phyloP scores from a whole-genome alignment of 768 basidiomycete genomes.

The Boletus rufocinnamomeus region DNA sequence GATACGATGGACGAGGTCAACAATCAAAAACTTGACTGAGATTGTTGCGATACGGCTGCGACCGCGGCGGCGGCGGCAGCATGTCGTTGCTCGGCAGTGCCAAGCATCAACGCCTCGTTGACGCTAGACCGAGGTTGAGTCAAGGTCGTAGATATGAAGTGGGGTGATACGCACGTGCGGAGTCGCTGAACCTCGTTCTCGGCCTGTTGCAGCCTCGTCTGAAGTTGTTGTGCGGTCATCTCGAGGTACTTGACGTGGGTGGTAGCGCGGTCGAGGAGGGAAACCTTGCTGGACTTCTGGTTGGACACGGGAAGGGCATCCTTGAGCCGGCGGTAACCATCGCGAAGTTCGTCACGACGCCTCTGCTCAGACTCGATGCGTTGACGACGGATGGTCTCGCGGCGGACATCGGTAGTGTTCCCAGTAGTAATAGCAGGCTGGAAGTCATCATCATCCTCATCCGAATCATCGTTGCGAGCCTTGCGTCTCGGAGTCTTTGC shows the following conservation, averaged over 20 bases:
- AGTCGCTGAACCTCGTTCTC: constrained; percentile 82
- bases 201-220: constrained; percentile 73
- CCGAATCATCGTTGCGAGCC: constrained; percentile 64
- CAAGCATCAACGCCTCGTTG: constrained; percentile 88
- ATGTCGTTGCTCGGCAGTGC: constrained; percentile 73
- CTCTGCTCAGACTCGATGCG: constrained; percentile 92
- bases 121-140: constrained; percentile 43
- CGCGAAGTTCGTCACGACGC: constrained; percentile 75
- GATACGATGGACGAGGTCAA: constrained; percentile 19
- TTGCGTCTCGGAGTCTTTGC: constrained; percentile 42
- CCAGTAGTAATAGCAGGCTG: constrained; percentile 49
- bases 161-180: constrained; percentile 46
- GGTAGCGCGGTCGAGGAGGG: constrained; percentile 84
- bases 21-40: constrained; percentile 48
- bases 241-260: constrained; percentile 87
- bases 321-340: constrained; percentile 89
- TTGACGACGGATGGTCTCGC: constrained; percentile 88
- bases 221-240: constrained; percentile 72
- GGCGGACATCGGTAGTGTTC: constrained; percentile 64
- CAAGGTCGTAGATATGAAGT: background rate
- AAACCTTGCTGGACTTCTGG: constrained; percentile 93
- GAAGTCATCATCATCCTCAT: constrained; percentile 77
- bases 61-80: constrained; percentile 58
- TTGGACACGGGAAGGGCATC: constrained; percentile 86
- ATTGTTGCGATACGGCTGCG: constrained; percentile 50